phyloP scores from a whole-genome alignment of 2,329 filamentous ascomycete genomes.

The Penicillium olsonii region DNA sequence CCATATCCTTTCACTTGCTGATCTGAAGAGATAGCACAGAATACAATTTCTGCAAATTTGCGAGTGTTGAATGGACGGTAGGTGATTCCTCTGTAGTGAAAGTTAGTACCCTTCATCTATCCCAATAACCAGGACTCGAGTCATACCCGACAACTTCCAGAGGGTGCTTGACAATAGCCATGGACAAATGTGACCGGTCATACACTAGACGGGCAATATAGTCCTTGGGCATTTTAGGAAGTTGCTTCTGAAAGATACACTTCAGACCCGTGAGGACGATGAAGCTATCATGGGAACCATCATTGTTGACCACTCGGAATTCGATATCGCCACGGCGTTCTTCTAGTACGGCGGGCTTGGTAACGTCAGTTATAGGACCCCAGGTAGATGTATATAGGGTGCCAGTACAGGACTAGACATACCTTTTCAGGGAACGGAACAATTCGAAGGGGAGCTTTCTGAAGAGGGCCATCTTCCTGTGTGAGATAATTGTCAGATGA shows the following conservation, averaged over 20 bases:
- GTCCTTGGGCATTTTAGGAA: constrained; percentile 99
- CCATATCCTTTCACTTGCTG: constrained; percentile 99
- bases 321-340: constrained; percentile 94
- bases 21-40: constrained; percentile 95
- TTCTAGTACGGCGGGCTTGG: constrained; percentile 81
- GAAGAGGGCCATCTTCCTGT: constrained; percentile 40
- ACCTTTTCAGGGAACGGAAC: constrained; percentile 91
- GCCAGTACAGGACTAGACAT: constrained; percentile 15
- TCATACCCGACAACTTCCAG: constrained; percentile 79
- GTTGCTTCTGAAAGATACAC: constrained; percentile 96
- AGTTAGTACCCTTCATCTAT: constrained; percentile 13
- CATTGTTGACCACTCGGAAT: constrained; percentile 97
- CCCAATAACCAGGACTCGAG: constrained; percentile 3
- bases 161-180: constrained; percentile 96
- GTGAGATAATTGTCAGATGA: constrained; percentile 13
- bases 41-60: constrained; percentile 96
- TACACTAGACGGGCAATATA: constrained; percentile 98
- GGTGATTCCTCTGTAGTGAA: constrained; percentile 75
- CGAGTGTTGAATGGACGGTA: constrained; percentile 92
- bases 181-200: constrained; percentile 91
- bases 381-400: not conserved
- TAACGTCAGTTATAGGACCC: constrained; percentile 25
- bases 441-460: constrained; percentile 59
- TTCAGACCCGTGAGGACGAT: constrained; percentile 96
- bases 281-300: constrained; percentile 80